A percentile compares a stretch with the other conserved stretches of the same genome.
Conservation (phyloP, 768 basidiomycete species). For the Lentinula sp. region DNA sequence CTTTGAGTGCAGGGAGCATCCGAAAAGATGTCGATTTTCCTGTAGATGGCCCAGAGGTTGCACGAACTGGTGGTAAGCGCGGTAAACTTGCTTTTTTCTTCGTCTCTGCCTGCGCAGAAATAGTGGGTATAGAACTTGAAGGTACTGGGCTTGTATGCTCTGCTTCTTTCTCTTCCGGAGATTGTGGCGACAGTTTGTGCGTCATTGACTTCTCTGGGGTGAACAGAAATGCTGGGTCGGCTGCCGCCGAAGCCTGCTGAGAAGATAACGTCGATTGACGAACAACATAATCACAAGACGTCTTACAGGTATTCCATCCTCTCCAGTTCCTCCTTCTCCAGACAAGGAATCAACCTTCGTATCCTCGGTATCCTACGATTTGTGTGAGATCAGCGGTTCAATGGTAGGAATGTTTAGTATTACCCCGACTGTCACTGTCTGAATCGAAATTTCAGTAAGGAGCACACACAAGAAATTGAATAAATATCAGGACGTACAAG, state of each 20-base stretch:
- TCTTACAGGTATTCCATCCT: background rate
- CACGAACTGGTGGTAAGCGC: background rate
- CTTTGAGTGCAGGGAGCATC: background rate
- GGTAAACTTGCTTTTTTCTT: background rate
- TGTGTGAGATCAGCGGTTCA: background rate
- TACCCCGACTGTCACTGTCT: background rate
- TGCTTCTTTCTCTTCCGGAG: background rate
- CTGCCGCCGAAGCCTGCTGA: background rate
- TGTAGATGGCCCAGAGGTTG: background rate
- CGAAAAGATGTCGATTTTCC: background rate
- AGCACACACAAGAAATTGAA: too few species aligned
- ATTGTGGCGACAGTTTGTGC: background rate
- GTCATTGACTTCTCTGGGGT: background rate
- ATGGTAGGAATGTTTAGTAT: background rate
- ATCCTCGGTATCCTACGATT: background rate
- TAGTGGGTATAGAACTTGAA: background rate
- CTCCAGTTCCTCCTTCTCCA: background rate
- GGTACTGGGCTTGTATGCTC: background rate
- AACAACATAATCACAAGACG: background rate
- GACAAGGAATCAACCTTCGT: background rate
- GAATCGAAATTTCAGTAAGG: too few species aligned
- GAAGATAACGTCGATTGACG: background rate
- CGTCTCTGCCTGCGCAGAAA: background rate
- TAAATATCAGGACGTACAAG: background rate
- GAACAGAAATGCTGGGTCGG: background rate